phyloP scores from a whole-genome alignment of 371 early-diverging fungal species.

The Syncephalastrum monosporum region DNA sequence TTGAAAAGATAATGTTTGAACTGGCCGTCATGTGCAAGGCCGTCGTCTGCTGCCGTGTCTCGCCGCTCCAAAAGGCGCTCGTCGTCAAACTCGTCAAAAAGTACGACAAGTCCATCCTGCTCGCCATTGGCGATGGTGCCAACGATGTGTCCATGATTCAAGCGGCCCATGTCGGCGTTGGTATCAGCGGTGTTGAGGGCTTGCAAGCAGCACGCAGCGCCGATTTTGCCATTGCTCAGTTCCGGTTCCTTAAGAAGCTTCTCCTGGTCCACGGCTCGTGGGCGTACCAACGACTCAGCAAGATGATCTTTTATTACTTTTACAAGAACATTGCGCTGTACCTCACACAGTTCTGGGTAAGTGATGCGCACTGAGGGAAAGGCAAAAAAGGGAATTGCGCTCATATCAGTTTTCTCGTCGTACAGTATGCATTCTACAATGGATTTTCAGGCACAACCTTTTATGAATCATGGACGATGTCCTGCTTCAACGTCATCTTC shows the following conservation, averaged over 20 bases:
- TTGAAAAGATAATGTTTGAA: constrained; percentile 68
- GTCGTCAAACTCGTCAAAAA: constrained; percentile 88
- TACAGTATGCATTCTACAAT: constrained; percentile 79
- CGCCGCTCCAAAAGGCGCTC: constrained; percentile 91
- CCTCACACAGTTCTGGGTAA: constrained; percentile 95
- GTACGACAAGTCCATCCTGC: constrained; percentile 68
- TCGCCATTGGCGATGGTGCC: constrained; percentile 97
- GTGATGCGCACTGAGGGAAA: not conserved
- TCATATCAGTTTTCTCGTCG: not conserved
- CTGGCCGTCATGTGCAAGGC: constrained; percentile 79
- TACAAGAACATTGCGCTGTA: constrained; percentile 97
- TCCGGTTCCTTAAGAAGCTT: constrained; percentile 84
- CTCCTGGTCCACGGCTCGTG: constrained; percentile 93
- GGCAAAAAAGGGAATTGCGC: not conserved
- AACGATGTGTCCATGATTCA: constrained; percentile 99
- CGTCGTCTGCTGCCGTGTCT: constrained; percentile 92
- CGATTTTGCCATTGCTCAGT: constrained; percentile 96
- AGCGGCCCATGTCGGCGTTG: constrained; percentile 95
- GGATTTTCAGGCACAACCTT: constrained; percentile 91
- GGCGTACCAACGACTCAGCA: constrained; percentile 88
- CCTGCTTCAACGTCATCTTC: constrained; percentile 88
- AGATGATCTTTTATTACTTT: constrained; percentile 88
- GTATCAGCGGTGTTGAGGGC: constrained; percentile 97
- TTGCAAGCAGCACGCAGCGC: constrained; percentile 95
- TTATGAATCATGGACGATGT: constrained; percentile 93